Conservation (phyloP, 441 rosid genomes). For the Aquilaria agallochum region DNA sequence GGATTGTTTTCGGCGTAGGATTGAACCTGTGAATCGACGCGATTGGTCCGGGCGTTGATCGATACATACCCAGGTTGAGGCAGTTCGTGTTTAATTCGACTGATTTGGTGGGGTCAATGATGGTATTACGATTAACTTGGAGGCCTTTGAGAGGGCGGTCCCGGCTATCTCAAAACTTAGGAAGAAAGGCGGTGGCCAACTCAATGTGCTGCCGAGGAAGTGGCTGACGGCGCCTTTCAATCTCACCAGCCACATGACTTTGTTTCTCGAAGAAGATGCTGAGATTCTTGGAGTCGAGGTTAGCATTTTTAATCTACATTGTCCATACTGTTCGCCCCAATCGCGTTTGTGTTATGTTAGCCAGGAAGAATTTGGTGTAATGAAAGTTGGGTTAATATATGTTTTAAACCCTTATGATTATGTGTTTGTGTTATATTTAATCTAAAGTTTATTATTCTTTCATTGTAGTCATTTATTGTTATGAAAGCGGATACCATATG, state of each 20-base stretch:
- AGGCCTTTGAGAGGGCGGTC: background rate
- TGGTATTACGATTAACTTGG: background rate
- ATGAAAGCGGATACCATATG: no score
- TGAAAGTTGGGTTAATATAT: no score
- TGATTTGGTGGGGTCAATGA: background rate
- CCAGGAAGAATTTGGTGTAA: no score
- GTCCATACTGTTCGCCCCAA: no score
- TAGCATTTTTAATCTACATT: background rate
- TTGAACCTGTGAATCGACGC: no score
- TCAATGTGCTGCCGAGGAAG: background rate
- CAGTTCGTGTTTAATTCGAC: background rate
- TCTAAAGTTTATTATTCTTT: no score
- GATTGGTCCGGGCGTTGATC: slow-evolving; percentile 5
- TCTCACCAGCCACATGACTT: background rate
- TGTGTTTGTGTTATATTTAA: no score
- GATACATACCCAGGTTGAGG: background rate
- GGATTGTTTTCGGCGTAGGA: no score
- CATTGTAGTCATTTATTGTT: no score
- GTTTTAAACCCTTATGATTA: no score
- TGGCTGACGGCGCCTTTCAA: background rate
- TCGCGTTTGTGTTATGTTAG: no score
- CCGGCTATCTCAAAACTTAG: background rate
- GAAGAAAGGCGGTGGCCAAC: background rate
- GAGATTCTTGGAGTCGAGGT: background rate
- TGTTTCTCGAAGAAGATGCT: background rate